Percentiles rank a stretch among this genome's conserved stretches.
phyloP scores from a whole-genome alignment of 1,284 basidiomycete species.

The Puccinia hordei region DNA sequence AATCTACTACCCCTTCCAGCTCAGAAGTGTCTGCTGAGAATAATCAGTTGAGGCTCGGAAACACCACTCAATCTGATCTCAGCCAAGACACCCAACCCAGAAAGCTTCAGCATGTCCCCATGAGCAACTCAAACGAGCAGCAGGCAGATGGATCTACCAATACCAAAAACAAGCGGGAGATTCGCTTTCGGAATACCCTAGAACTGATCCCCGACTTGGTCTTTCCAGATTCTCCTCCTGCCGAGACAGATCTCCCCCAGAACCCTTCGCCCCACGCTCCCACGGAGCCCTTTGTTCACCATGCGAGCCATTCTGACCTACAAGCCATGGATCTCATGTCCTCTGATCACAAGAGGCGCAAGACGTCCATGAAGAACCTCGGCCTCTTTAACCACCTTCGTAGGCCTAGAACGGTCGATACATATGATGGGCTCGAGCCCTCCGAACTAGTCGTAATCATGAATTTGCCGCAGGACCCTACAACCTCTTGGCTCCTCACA shows the following conservation, averaged over 20 bases:
- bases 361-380: constrained; percentile 20
- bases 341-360: constrained; percentile 13
- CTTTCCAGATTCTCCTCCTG: not conserved
- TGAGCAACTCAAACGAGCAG: not conserved
- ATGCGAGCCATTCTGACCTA: not conserved
- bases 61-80: not conserved
- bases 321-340: not conserved
- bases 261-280: not conserved
- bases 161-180: constrained; percentile 32
- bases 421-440: not conserved
- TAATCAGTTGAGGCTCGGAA: not conserved
- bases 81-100: not conserved
- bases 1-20: not conserved
- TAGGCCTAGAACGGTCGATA: not conserved
- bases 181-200: constrained; percentile 43
- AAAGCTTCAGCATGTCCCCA: not conserved
- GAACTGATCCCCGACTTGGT: constrained; percentile 44
- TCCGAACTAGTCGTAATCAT: not conserved
- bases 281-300: not conserved
- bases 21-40: not conserved
- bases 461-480: not conserved
- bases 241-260: too few species aligned
- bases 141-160: not conserved
- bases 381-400: constrained; percentile 14
- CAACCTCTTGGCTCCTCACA: not conserved